These are phyloP conservation scores for Amylostereum chailletii DNA, from an alignment of 1,284 basidiomycete genomes.

Conservation along the genomic window DNA sequence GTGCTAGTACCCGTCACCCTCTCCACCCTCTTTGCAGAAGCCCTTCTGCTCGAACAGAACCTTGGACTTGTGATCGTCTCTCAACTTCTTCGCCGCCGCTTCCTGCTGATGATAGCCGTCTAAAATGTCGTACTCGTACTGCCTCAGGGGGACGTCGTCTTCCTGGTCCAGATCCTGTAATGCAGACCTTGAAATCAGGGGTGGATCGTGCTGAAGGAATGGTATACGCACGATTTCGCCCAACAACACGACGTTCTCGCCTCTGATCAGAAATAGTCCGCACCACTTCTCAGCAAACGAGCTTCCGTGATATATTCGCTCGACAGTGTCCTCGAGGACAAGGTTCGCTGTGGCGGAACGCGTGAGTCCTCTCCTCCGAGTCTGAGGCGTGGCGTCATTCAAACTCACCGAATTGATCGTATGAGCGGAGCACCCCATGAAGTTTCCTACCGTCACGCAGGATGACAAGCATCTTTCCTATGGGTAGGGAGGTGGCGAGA, in stretches of 20 bases:
- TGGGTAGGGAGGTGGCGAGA: constrained; percentile 19
- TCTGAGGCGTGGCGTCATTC: background rate
- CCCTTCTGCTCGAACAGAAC: constrained; percentile 73
- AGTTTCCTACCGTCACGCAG: constrained; percentile 94
- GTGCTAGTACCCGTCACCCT: constrained; percentile 77
- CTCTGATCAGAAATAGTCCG: constrained; percentile 90
- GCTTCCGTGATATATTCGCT: constrained; percentile 78
- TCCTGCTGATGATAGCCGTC: constrained; percentile 69
- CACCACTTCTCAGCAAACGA: constrained; percentile 79
- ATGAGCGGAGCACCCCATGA: constrained; percentile 92
- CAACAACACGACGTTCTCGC: constrained; percentile 96
- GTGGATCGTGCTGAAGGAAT: constrained; percentile 5
- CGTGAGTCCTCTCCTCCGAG: background rate
- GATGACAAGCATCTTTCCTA: constrained; percentile 98
- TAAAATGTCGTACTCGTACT: constrained; percentile 65
- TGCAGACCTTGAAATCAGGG: constrained; percentile 6
- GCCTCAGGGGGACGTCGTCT: constrained; percentile 76
- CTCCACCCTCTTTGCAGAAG: constrained; percentile 83
- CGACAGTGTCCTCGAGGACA: constrained; percentile 84
- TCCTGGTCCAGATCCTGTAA: constrained; percentile 86
- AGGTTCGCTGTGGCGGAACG: constrained; percentile 68
- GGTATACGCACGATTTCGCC: constrained; percentile 86
- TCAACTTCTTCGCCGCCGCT: constrained; percentile 55
- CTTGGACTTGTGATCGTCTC: constrained; percentile 67
- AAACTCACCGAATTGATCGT: constrained; percentile 94